Base-by-base conservation (phyloP, 139 green algal genomes). In the Closterium sp. region DNA sequence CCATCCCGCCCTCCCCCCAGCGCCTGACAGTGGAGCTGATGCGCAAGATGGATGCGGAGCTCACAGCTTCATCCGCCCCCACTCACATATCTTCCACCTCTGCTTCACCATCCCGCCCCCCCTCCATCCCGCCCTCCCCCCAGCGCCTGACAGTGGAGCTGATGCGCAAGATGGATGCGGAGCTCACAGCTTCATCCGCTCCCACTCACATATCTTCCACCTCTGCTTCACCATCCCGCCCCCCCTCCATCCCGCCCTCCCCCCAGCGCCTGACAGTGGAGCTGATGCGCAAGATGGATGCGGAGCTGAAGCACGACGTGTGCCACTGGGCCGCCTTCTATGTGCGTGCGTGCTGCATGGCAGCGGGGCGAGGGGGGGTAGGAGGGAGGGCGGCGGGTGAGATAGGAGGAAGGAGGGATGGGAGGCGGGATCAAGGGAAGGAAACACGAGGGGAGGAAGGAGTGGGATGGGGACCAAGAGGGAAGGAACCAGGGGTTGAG, bases 201-300 rank as follows among this genome's bases (percentile, higher is more conserved):
- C n/a, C n/a, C n/a, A n/a, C n/a, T n/a, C n/a, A n/a, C n/a, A n/a
- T n/a, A n/a, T n/a, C n/a, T n/a, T n/a, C n/a, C n/a, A n/a, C n/a
- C n/a, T n/a, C n/a, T n/a, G n/a, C n/a, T n/a, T n/a, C n/a, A n/a
- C n/a, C n/a, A n/a, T n/a, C n/a, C n/a, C n/a, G n/a, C 45, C 45
- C 45, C 10, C 45, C 11, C 3, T 13, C 45, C 11, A 2, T 13
- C 45, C 11, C 1, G 3, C 11, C 5, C 11, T 19, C 45, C 45
- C 45, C 45, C 29, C 30, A 85, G 42, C 89, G 89, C 4, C 42
- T 99, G 89, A 70, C 45, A 19, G 45, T 96, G 79, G 97, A 98
- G 95, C 96, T 99, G 85, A 96, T 98, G 87, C 95, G 95, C 31
- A 97, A 97, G 91, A 90, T 99, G 90, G 98, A 99, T 89, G 96